phyloP scores from a whole-genome alignment of 208 protist species.

The Porcisia hertigi region DNA sequence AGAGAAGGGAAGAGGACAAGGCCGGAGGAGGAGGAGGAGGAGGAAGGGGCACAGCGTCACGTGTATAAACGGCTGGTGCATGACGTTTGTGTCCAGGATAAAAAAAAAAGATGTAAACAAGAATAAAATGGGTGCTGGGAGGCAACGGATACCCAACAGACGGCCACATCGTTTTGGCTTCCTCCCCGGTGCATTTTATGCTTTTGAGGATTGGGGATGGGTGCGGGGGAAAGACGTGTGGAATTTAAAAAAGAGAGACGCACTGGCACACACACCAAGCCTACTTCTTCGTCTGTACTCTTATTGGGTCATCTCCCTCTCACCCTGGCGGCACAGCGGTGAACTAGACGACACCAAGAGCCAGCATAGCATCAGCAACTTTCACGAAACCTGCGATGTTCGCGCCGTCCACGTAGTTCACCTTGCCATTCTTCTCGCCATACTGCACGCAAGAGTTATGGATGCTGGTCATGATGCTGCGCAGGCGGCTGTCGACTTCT shows the following conservation, averaged over 20 bases:
- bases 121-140: no score
- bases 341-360: conserved; percentile 60
- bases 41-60: background rate
- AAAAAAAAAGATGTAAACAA: no score
- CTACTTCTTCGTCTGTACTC: background rate
- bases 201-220: no score
- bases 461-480: conserved; percentile 91
- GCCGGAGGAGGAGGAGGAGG: background rate
- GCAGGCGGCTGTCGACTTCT: conserved; percentile 87
- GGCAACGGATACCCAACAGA: no score
- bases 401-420: conserved; percentile 83
- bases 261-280: background rate
- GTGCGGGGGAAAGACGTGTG: no score
- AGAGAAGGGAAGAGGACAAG: background rate
- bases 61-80: no score
- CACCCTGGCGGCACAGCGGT: background rate
- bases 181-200: no score
- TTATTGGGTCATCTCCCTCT: background rate
- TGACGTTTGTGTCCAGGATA: no score
- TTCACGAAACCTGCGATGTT: conserved; percentile 94
- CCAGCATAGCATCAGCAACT: conserved; percentile 76
- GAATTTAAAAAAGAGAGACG: background rate
- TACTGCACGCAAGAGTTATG: conserved; percentile 68
- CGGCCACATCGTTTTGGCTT: no score
- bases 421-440: conserved; percentile 46